Evolutionary conservation across 192 early-diverging fungal genomes (phyloP).

Genomic region (Rhizophagus sp.): DNA sequence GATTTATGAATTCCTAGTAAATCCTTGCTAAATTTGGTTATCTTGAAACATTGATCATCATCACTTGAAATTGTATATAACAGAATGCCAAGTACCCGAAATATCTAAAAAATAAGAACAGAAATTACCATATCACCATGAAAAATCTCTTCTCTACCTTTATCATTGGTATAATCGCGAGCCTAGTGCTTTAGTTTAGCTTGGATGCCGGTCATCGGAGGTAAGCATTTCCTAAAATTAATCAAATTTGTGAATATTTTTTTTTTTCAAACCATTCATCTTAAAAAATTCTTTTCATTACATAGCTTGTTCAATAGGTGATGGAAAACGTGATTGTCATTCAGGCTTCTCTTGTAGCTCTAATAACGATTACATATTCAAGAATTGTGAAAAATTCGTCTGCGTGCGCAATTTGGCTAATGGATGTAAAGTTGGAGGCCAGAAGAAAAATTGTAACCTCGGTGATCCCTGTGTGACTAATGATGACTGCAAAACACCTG

Average conservation of each 20-base stretch:
- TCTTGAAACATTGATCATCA: no score
- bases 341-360: constrained; percentile 9
- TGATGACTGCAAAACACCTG: constrained; percentile 14
- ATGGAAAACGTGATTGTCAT: constrained; percentile 29
- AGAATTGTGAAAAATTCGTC: constrained; percentile 20
- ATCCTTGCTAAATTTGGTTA: no score
- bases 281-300: neutral
- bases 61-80: no score
- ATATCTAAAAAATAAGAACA: neutral
- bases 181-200: neutral
- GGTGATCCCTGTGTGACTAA: constrained; percentile 15
- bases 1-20: no score
- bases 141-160: neutral
- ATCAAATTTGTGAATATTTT: neutral
- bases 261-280: neutral
- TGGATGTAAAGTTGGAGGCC: constrained; percentile 2
- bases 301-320: constrained; percentile 16
- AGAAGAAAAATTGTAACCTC: neutral
- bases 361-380: constrained; percentile 19
- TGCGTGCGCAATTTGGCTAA: neutral
- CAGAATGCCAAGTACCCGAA: no score
- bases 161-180: neutral
- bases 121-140: neutral
- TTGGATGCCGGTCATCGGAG: neutral
- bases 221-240: neutral